phyloP scores from a whole-genome alignment of 352 stramenopile genomes.

The Chrysophaeum taylorii region DNA sequence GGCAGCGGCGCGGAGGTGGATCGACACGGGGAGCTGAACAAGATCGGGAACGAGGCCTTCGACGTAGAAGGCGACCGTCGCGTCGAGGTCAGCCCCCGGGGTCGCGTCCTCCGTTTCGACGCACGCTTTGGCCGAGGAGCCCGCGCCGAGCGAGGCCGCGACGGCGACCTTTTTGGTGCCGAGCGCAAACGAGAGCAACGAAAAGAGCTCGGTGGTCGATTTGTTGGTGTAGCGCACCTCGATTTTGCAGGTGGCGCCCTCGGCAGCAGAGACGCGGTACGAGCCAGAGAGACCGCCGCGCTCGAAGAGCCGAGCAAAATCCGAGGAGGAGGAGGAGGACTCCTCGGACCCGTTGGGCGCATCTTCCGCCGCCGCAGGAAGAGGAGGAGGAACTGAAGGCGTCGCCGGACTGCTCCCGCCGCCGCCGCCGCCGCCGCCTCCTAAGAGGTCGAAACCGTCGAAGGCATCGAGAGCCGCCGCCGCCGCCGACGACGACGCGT shows the following conservation, averaged over 20 bases:
- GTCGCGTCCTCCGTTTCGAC: not conserved
- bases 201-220: not conserved
- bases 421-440: not conserved
- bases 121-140: not conserved
- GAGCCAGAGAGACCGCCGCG: not conserved
- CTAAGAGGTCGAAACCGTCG: not conserved
- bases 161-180: not conserved
- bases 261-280: too few relatives aligned
- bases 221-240: not conserved
- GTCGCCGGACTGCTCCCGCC: too few relatives aligned
- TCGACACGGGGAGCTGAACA: not conserved
- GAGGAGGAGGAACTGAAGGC: too few relatives aligned
- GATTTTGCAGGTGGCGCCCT: not conserved
- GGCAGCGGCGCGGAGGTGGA: not conserved
- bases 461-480: too few relatives aligned
- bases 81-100: not conserved
- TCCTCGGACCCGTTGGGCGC: too few relatives aligned
- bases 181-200: not conserved
- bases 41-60: constrained; percentile 3
- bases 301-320: not conserved
- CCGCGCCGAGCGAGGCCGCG: not conserved
- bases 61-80: not conserved
- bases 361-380: too few relatives aligned
- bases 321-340: too few relatives aligned
- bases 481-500: not conserved